Evolutionary conservation across 352 stramenopile genomes (phyloP).

Genomic region (Pythium coloratum): DNA sequence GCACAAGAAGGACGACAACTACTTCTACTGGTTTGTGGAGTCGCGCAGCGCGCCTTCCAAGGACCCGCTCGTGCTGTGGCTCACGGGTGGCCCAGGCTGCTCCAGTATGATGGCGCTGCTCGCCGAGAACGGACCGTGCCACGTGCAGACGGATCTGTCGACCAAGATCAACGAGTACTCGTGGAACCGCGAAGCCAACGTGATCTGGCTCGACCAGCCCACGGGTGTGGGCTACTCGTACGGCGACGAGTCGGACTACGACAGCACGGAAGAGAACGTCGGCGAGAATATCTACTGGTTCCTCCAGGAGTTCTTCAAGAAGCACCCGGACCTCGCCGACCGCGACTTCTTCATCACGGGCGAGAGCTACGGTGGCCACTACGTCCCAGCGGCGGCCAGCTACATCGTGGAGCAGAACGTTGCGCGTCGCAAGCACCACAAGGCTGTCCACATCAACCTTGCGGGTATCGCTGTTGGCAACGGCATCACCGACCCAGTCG

Average conservation of each 20-base stretch:
- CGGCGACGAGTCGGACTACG: slow-evolving; percentile 31
- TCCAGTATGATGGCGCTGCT: slow-evolving; percentile 44
- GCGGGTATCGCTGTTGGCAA: slow-evolving; percentile 74
- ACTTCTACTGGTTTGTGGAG: slow-evolving; percentile 75
- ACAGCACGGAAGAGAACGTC: slow-evolving; percentile 40
- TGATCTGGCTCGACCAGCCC: slow-evolving; percentile 54
- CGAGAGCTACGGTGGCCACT: slow-evolving; percentile 66
- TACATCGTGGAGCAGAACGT: slow-evolving; percentile 40
- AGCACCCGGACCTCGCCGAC: slow-evolving; percentile 40
- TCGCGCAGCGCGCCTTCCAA: slow-evolving; percentile 34
- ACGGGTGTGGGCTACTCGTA: slow-evolving; percentile 49
- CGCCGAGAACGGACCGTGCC: slow-evolving; percentile 57
- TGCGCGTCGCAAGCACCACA: slow-evolving; percentile 28
- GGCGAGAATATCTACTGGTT: slow-evolving; percentile 59
- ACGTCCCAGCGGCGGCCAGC: slow-evolving; percentile 40
- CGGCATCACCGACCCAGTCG: slow-evolving; percentile 59
- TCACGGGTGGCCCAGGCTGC: slow-evolving; percentile 50
- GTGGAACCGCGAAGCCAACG: slow-evolving; percentile 52
- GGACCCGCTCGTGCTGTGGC: slow-evolving; percentile 60
- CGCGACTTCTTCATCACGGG: slow-evolving; percentile 53
- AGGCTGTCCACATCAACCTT: slow-evolving; percentile 41
- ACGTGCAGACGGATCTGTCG: slow-evolving; percentile 36
- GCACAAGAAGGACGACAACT: slow-evolving; percentile 54
- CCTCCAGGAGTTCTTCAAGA: slow-evolving; percentile 50
- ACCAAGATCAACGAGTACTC: slow-evolving; percentile 43